Percentiles rank a stretch among this genome's conserved stretches.
Conservation (phyloP, 257 asterid genomes). For the Przewalskia tangutica region DNA sequence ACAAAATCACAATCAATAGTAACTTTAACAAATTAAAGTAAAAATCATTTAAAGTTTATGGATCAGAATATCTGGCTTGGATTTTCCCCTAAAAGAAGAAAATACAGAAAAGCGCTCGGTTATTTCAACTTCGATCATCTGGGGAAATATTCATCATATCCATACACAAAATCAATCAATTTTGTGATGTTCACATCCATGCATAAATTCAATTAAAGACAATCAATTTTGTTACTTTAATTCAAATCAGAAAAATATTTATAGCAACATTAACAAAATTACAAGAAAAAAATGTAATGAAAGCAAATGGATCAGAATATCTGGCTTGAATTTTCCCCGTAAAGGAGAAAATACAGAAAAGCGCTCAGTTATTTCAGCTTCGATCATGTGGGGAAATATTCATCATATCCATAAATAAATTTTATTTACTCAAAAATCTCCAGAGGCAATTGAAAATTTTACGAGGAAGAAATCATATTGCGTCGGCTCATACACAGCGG, state of each 20-base stretch:
- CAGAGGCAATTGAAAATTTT: slow-evolving; percentile 5
- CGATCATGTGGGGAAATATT: slow-evolving; percentile 93
- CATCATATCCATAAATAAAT: slow-evolving; percentile 51
- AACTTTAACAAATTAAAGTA: no score
- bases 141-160: slow-evolving; percentile 64
- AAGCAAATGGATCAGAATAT: slow-evolving; percentile 43
- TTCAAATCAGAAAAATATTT: no score
- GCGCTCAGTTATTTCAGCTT: slow-evolving; percentile 82
- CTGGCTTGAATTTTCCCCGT: slow-evolving; percentile 52
- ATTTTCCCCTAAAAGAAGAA: slow-evolving; percentile 19
- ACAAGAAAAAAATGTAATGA: neutral
- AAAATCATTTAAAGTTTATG: neutral
- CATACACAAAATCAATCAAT: neutral
- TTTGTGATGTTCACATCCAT: no score
- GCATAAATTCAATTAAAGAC: no score
- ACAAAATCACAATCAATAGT: no score
- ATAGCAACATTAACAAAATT: no score
- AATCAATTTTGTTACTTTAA: no score
- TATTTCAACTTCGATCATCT: slow-evolving; percentile 82
- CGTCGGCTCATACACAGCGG: slow-evolving; percentile 70
- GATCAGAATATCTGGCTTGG: slow-evolving; percentile 73
- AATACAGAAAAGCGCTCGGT: slow-evolving; percentile 49
- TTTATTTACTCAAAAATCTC: slow-evolving; percentile 6
- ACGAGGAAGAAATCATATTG: slow-evolving; percentile 7
- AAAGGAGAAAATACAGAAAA: slow-evolving; percentile 27